phyloP scores from a whole-genome alignment of 208 protist genomes.

The Polymyxa betae region DNA sequence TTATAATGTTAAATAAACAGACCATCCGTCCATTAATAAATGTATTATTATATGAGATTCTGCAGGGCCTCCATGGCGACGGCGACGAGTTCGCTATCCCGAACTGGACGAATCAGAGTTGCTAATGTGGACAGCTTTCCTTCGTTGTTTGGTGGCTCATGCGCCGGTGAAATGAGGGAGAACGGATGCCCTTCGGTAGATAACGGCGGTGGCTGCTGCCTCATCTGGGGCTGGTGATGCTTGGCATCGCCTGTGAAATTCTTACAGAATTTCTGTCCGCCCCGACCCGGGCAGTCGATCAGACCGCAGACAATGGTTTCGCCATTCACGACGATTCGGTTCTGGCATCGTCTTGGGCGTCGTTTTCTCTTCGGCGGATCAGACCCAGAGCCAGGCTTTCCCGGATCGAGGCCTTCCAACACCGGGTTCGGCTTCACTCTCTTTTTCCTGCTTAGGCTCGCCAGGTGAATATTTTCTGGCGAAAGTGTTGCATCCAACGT shows the following conservation, averaged over 20 bases:
- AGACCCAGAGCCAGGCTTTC: not conserved
- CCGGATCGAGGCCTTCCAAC: too few relatives aligned
- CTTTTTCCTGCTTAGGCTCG: not conserved
- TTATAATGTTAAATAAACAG: not conserved
- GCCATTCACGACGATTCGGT: not conserved
- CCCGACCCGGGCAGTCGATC: constrained; percentile 1
- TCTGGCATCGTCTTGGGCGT: constrained; percentile 7
- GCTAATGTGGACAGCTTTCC: constrained; percentile 22
- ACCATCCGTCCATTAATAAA: not conserved
- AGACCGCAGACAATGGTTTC: constrained; percentile 1
- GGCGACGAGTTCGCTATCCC: not conserved
- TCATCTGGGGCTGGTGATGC: too few relatives aligned
- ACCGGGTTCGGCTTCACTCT: not conserved
- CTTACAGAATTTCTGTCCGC: constrained; percentile 53
- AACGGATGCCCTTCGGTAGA: too few relatives aligned
- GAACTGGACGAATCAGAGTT: not conserved
- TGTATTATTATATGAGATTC: not conserved
- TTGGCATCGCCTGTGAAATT: constrained; percentile 5
- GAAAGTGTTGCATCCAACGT: too few relatives aligned
- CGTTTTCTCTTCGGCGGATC: not conserved
- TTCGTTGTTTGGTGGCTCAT: not conserved
- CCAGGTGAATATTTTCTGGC: too few relatives aligned
- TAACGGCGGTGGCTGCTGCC: too few relatives aligned
- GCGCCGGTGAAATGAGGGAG: too few relatives aligned
- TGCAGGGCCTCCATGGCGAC: constrained; percentile 26